Evolutionary conservation across 768 basidiomycete genomes (phyloP).

Genomic region (Sporobolomyces phaffii): DNA sequence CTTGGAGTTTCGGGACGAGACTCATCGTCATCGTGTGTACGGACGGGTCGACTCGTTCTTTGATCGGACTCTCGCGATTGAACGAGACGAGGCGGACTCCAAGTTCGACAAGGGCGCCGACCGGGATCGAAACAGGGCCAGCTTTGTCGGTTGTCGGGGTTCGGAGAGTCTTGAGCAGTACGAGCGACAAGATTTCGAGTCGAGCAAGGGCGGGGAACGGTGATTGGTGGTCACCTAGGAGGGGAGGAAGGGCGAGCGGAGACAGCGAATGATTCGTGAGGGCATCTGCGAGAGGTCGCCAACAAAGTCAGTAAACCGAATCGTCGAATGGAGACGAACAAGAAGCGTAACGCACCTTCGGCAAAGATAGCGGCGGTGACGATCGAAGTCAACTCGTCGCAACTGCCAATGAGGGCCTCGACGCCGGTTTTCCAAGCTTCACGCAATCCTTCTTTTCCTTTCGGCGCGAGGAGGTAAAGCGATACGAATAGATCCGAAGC

Average conservation of each 20-base stretch:
- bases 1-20: constrained; percentile 19
- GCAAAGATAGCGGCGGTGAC: constrained; percentile 20
- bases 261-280: constrained; percentile 29
- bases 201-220: constrained; percentile 17
- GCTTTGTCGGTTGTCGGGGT: constrained; percentile 30
- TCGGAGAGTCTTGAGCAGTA: constrained; percentile 19
- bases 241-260: constrained; percentile 26
- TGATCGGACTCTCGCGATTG: constrained; percentile 20
- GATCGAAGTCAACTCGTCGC: constrained; percentile 4
- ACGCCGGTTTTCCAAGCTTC: constrained; percentile 36
- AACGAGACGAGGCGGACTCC: constrained; percentile 9
- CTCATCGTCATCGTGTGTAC: background rate
- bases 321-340: no score
- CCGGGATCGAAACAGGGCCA: constrained; percentile 25
- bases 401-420: constrained; percentile 26
- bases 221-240: background rate
- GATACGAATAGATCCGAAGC: constrained; percentile 28
- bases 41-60: constrained; percentile 28
- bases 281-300: constrained; percentile 2
- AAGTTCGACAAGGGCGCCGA: constrained; percentile 33
- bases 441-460: constrained; percentile 31
- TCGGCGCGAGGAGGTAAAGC: constrained; percentile 36
- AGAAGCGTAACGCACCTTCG: constrained; percentile 20
- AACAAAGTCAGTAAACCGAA: no score
- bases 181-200: constrained; percentile 20